phyloP scores from a whole-genome alignment of 176 grass and related monocot species.

The Leersia perrieri region DNA sequence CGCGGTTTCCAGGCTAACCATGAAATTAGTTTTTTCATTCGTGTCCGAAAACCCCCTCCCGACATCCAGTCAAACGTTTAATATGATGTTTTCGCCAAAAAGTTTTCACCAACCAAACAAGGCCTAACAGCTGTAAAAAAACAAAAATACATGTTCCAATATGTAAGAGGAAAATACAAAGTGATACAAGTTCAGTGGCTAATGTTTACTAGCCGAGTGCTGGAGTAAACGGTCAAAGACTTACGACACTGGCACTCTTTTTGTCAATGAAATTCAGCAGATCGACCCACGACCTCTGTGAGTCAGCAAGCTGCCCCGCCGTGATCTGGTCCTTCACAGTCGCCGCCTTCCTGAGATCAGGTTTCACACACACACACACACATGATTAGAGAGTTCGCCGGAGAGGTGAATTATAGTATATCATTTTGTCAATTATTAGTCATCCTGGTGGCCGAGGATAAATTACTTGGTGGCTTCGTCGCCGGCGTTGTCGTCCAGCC shows the following conservation, averaged over 20 bases:
- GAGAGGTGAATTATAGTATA: neutral
- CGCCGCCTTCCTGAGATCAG: slow-evolving; percentile 41
- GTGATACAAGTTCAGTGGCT: neutral
- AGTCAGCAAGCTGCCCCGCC: neutral
- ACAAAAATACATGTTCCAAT: too few species aligned
- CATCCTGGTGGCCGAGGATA: neutral
- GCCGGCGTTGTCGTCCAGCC: slow-evolving; percentile 55
- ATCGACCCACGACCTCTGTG: neutral
- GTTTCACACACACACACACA: neutral
- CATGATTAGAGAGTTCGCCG: neutral
- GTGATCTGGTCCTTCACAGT: slow-evolving; percentile 38
- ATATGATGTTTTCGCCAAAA: too few species aligned
- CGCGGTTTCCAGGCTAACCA: too few species aligned
- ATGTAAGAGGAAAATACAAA: neutral
- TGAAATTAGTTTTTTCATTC: too few species aligned
- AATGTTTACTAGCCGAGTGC: neutral
- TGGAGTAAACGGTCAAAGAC: neutral
- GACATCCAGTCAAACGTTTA: too few species aligned
- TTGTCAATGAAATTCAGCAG: neutral
- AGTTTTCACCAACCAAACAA: too few species aligned
- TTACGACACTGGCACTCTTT: slow-evolving; percentile 20
- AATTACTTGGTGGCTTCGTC: slow-evolving; percentile 49
- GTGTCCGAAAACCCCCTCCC: too few species aligned
- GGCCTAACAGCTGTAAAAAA: too few species aligned
- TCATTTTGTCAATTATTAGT: neutral